These are phyloP conservation scores for Vanrija sp. DNA, from an alignment of 1,284 basidiomycete species.

Conservation along the genomic window DNA sequence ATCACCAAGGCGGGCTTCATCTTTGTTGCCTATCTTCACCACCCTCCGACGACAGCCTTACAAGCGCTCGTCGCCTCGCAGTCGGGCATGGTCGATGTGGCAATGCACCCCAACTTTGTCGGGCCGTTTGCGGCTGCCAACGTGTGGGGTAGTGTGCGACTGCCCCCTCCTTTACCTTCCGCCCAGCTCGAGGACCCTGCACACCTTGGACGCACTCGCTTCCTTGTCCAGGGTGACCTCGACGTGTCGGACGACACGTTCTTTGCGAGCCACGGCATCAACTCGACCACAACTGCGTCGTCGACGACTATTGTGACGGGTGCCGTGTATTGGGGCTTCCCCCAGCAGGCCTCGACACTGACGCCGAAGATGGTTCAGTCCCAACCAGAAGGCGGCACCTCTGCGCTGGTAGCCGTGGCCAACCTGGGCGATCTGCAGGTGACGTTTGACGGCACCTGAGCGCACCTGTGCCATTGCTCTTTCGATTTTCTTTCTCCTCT, in stretches of 20 bases:
- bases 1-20: conserved; percentile 40
- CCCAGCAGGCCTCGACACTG: background rate
- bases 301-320: conserved; percentile 28
- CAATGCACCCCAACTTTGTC: conserved; percentile 42
- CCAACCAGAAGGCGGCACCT: conserved; percentile 17
- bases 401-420: conserved; percentile 29
- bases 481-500: too few relatives aligned
- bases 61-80: conserved; percentile 27
- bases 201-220: conserved; percentile 17
- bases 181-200: conserved; percentile 21
- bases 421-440: conserved; percentile 38
- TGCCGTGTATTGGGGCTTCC: conserved; percentile 24
- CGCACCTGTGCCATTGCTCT: too few relatives aligned
- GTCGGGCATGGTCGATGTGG: conserved; percentile 35
- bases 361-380: conserved; percentile 11
- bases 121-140: conserved; percentile 41
- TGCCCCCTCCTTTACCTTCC: conserved; percentile 15
- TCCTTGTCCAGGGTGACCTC: conserved; percentile 24
- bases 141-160: conserved; percentile 33
- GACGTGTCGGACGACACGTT: conserved; percentile 18
- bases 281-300: conserved; percentile 14
- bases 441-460: conserved; percentile 35
- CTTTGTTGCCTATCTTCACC: conserved; percentile 37
- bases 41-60: conserved; percentile 33
- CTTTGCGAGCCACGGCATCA: conserved; percentile 23